These are phyloP conservation scores for Microcyclospora pomicola DNA, from an alignment of 2,329 filamentous ascomycete genomes.

Conservation along the genomic window DNA sequence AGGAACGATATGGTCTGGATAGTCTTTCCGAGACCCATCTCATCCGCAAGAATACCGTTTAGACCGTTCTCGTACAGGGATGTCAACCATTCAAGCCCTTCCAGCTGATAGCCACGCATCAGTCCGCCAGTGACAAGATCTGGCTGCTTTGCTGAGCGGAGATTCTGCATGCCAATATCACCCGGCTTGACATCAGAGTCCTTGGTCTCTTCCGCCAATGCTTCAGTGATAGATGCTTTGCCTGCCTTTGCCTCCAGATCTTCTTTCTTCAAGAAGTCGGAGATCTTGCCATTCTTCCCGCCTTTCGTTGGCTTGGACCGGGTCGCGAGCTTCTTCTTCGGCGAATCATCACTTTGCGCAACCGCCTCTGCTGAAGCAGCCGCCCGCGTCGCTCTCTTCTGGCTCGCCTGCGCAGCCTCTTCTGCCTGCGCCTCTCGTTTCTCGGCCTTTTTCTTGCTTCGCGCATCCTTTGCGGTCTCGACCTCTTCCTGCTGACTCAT, in stretches of 20 bases:
- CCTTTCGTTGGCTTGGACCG: constrained; percentile 25
- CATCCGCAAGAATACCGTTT: constrained; percentile 81
- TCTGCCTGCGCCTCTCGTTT: constrained; percentile 36
- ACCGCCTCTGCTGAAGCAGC: constrained; percentile 11
- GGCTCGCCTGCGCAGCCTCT: constrained; percentile 30
- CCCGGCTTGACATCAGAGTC: constrained; percentile 44
- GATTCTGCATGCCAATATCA: constrained; percentile 50
- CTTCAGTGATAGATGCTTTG: constrained; percentile 41
- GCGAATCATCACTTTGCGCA: constrained; percentile 9
- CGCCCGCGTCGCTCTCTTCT: constrained; percentile 33
- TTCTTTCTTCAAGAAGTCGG: constrained; percentile 47
- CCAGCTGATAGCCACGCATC: constrained; percentile 89
- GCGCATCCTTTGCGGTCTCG: constrained; percentile 32
- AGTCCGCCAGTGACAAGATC: constrained; percentile 71
- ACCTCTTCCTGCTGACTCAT: constrained; percentile 39
- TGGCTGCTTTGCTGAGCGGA: constrained; percentile 75
- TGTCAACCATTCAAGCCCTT: constrained; percentile 86
- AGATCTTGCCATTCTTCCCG: constrained; percentile 34
- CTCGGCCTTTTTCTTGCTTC: constrained; percentile 30
- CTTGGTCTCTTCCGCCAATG: constrained; percentile 43
- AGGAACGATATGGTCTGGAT: constrained; percentile 82
- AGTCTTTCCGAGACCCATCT: constrained; percentile 91
- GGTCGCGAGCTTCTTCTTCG: constrained; percentile 12
- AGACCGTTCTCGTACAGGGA: constrained; percentile 76
- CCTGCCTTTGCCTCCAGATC: constrained; percentile 41